Conservation (phyloP, 345 rosid genomes). For the Camelina laxa region DNA sequence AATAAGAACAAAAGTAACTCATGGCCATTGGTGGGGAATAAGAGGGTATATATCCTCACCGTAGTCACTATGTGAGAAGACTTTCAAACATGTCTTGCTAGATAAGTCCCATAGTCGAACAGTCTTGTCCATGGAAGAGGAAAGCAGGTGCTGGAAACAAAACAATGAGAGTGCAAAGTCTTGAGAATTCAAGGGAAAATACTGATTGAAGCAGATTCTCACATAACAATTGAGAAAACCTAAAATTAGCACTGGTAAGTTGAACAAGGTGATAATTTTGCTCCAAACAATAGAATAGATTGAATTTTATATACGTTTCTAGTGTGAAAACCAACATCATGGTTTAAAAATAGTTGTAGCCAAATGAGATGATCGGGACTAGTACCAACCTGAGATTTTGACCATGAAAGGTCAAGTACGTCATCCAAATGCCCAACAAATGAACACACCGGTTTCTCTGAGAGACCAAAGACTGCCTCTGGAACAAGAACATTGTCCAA, state of each 20-base stretch:
- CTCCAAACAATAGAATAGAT: neutral
- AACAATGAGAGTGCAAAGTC: slow-evolving; percentile 16
- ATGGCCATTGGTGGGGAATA: slow-evolving; percentile 17
- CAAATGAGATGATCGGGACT: slow-evolving; percentile 2
- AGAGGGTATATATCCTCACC: slow-evolving; percentile 53
- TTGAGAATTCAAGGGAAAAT: slow-evolving; percentile 9
- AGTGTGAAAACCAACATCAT: neutral
- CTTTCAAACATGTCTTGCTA: slow-evolving; percentile 84
- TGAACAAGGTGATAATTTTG: neutral
- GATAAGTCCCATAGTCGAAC: slow-evolving; percentile 93
- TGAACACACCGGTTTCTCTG: slow-evolving; percentile 84
- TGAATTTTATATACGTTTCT: neutral
- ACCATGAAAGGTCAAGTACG: slow-evolving; percentile 97
- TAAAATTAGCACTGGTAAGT: slow-evolving; percentile 9
- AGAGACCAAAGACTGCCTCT: slow-evolving; percentile 74
- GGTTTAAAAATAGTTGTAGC: neutral
- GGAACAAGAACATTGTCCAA: slow-evolving; percentile 73
- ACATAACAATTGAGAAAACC: neutral
- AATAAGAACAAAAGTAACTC: neutral
- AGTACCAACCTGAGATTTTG: slow-evolving; percentile 81
- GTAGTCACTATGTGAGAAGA: slow-evolving; percentile 91
- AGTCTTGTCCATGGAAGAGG: slow-evolving; percentile 98
- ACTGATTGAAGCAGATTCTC: slow-evolving; percentile 17
- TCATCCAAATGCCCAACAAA: slow-evolving; percentile 77
- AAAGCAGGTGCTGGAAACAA: slow-evolving; percentile 77